phyloP scores from a whole-genome alignment of 148 eudicot species.

The Cornus controversa region DNA sequence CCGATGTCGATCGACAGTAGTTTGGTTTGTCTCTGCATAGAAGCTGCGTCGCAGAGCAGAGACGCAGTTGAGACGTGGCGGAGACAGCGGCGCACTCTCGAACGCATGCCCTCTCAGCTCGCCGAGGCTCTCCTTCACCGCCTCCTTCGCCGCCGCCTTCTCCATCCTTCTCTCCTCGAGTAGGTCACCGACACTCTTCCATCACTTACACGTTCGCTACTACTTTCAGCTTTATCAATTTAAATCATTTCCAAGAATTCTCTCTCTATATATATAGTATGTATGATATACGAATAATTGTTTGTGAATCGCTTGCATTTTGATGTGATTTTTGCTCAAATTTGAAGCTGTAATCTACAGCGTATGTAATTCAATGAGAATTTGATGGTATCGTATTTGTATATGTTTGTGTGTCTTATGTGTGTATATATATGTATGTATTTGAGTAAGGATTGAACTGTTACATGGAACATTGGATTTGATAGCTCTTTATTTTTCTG shows the following conservation, averaged over 20 bases:
- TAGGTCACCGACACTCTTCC: conserved; percentile 10
- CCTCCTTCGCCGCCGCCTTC: conserved; percentile 70
- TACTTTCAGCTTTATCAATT: neutral
- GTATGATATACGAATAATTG: neutral
- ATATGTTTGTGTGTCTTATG: neutral
- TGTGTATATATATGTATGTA: neutral
- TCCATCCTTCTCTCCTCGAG: conserved; percentile 83
- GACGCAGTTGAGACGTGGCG: conserved; percentile 77
- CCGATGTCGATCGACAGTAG: conserved; percentile 24
- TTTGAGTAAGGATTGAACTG: neutral
- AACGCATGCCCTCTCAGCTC: conserved; percentile 67
- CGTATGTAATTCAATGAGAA: neutral
- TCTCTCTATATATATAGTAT: neutral
- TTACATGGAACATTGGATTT: neutral
- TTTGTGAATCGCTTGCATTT: neutral
- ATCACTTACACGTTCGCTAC: neutral
- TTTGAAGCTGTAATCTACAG: neutral
- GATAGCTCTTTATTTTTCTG: neutral
- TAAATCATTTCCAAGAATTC: neutral
- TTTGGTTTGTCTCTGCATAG: conserved; percentile 59
- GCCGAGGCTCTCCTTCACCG: conserved; percentile 68
- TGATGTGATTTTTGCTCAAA: neutral
- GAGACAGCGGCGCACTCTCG: conserved; percentile 76
- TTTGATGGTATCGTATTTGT: neutral
- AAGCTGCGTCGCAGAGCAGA: conserved; percentile 48